Conservation (phyloP, 1,284 basidiomycete species). For the Megacollybia platyphylla region DNA sequence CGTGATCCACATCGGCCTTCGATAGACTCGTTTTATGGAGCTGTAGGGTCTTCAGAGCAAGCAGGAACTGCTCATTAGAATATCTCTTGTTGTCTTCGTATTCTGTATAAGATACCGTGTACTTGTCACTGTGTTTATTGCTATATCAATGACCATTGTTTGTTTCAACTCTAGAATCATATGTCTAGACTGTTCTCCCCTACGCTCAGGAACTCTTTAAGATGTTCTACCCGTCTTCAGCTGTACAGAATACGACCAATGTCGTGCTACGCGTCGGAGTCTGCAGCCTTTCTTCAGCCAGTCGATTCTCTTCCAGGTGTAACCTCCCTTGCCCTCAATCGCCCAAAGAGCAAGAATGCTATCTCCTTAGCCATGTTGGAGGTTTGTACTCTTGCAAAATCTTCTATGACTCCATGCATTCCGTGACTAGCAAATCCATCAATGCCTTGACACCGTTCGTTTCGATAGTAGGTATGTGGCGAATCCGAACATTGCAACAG, state of each 20-base stretch:
- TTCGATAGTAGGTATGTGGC: slow-evolving; percentile 50
- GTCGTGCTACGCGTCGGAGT: neutral
- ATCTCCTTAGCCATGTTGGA: slow-evolving; percentile 68
- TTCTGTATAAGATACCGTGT: neutral
- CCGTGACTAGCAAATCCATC: slow-evolving; percentile 49
- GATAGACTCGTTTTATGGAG: slow-evolving; percentile 20
- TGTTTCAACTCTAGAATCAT: neutral
- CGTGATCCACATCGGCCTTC: slow-evolving; percentile 15
- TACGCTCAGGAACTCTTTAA: neutral
- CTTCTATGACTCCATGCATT: slow-evolving; percentile 4
- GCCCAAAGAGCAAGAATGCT: slow-evolving; percentile 82
- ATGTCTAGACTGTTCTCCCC: neutral
- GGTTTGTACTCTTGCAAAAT: slow-evolving; percentile 20
- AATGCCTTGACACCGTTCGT: slow-evolving; percentile 55
- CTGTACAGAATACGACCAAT: neutral
- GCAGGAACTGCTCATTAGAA: neutral
- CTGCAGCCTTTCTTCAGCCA: slow-evolving; percentile 47
- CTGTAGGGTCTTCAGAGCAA: neutral
- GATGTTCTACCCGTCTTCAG: neutral
- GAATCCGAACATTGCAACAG: too few relatives aligned
- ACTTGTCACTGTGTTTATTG: neutral
- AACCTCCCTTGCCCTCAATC: slow-evolving; percentile 61
- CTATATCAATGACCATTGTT: neutral
- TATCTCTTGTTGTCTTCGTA: neutral
- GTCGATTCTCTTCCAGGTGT: slow-evolving; percentile 37